These are phyloP conservation scores for Aspergillus transmontanensis DNA, from an alignment of 2,329 filamentous ascomycete species.

Conservation along the genomic window DNA sequence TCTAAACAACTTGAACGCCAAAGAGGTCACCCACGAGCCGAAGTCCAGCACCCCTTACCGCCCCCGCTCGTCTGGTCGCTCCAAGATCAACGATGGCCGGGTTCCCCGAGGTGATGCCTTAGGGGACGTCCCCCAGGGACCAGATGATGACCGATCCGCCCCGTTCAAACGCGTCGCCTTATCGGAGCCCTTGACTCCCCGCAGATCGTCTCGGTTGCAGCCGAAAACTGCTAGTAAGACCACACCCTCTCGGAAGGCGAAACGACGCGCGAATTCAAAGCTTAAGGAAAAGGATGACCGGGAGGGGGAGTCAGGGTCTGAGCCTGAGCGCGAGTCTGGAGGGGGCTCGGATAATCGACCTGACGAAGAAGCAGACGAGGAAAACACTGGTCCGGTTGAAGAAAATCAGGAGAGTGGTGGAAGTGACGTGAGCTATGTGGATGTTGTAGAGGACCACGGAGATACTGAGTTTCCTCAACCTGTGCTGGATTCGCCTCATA, in stretches of 20 bases:
- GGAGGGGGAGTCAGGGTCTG: background rate
- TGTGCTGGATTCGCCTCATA: background rate
- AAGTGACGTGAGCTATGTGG: background rate
- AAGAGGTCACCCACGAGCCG: slow-evolving; percentile 1
- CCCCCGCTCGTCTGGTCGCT: slow-evolving; percentile 2
- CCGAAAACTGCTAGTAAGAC: background rate
- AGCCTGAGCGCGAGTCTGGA: background rate
- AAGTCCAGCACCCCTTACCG: background rate
- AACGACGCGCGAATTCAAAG: background rate
- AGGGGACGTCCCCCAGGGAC: slow-evolving; percentile 13
- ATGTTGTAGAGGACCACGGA: background rate
- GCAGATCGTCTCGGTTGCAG: slow-evolving; percentile 16
- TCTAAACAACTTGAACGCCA: slow-evolving; percentile 22
- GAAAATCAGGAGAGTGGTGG: background rate
- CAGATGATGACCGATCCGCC: background rate
- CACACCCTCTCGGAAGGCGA: background rate
- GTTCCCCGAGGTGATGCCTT: slow-evolving; percentile 9
- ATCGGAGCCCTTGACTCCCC: slow-evolving; percentile 9
- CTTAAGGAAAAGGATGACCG: background rate
- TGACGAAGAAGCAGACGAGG: background rate
- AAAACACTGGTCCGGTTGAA: background rate
- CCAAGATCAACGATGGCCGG: background rate
- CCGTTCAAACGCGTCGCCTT: background rate
- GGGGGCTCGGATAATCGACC: background rate
- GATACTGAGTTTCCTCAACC: background rate